Evolutionary conservation across 495 filamentous ascomycete species (phyloP), one percentile per base, ranked within the genome.

Genomic region (Elasticomyces elasticus): DNA sequence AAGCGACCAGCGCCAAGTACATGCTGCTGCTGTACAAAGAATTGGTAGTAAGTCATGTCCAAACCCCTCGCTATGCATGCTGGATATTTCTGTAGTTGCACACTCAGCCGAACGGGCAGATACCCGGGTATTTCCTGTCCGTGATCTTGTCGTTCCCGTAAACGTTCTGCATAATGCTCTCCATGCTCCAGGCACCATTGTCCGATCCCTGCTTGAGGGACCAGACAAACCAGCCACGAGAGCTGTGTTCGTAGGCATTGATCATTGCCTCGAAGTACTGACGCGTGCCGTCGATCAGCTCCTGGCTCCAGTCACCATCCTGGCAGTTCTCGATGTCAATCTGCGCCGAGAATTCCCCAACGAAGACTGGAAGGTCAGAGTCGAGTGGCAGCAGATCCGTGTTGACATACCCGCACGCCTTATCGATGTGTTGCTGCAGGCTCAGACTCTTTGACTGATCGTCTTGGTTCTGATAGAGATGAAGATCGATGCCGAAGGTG

Each of bases 311-410:
- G 30, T 5, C 24, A 3, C 33, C 33, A 38, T 51, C 48, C 5
- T 30, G 25, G 33, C 17, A 38, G n/a, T n/a, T 26, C 6, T 9
- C 3, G 24, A 51, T 24, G 22, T 67, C 42, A 23, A 63, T 69
- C 9, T 59, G 60, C 43, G 61, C 61, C 42, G 54, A 55, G 61
- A 64, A 74, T 61, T 72, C 69, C 30, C 72, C 71, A 7, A 73
- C 69, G 47, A 69, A 72, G 12, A 66, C 62, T 1, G 68, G 65
- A 30, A 70, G 58, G n/a, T 25, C 22, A 11, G 60, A 24, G 12
- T 38, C 33, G 38, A 62, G 62, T 2, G 55, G 49, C 6, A 72
- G 60, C 11, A 65, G 51, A 15, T 49, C 38, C 12, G 61, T 45
- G 13, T 19, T 20, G n/a, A 17, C 58, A 62, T 62, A 69, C 27